phyloP scores from a whole-genome alignment of 768 basidiomycete species.

The Rhizopogon vulgaris region DNA sequence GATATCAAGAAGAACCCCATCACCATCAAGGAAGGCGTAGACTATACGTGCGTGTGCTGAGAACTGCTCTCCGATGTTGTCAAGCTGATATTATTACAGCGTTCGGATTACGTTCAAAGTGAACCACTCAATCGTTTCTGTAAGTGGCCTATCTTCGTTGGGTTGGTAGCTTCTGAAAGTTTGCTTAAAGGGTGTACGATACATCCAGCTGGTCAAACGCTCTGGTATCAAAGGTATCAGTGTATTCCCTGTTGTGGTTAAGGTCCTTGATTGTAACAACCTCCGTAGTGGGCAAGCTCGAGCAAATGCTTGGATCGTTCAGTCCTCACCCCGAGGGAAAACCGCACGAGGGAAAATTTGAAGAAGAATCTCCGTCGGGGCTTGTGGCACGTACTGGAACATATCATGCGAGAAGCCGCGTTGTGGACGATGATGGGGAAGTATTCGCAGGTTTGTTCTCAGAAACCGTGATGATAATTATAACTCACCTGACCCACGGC shows the following conservation, averaged over 20 bases:
- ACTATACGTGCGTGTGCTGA: constrained; percentile 63
- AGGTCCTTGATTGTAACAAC: constrained; percentile 3
- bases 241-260: background rate
- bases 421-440: constrained; percentile 81
- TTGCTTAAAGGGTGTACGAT: constrained; percentile 64
- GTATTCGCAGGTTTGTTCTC: constrained; percentile 67
- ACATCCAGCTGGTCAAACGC: constrained; percentile 86
- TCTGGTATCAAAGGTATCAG: constrained; percentile 61
- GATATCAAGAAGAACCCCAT: constrained; percentile 75
- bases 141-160: constrained; percentile 24
- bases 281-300: constrained; percentile 76
- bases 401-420: constrained; percentile 74
- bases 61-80: background rate
- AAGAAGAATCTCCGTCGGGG: constrained; percentile 69
- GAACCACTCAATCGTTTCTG: constrained; percentile 85
- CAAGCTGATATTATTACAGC: constrained; percentile 29
- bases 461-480: background rate
- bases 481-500: constrained; percentile 6
- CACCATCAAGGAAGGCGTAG: constrained; percentile 75
- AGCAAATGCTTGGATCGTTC: constrained; percentile 94
- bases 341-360: constrained; percentile 72
- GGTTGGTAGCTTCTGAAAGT: background rate
- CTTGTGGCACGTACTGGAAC: constrained; percentile 76
- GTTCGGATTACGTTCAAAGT: constrained; percentile 82
- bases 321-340: constrained; percentile 63